Evolutionary conservation across 352 stramenopile species (phyloP), one percentile per base, ranked within the genome.

Genomic region (Phytopythium chamaehyphon): DNA sequence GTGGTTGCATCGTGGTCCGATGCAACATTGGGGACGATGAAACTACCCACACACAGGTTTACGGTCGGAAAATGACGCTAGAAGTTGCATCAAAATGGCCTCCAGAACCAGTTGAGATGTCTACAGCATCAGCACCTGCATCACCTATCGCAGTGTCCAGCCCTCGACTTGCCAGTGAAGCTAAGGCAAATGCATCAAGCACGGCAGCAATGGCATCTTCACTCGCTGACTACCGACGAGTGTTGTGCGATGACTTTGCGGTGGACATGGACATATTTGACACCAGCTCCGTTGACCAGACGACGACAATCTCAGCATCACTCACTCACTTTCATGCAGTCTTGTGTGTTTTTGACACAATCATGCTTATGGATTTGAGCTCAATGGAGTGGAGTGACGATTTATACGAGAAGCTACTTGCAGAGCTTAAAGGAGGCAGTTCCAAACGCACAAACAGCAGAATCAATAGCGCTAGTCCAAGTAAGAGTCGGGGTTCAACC

Each of bases 241-340:
- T 76, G n/a, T 48, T 89, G 0, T 90, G 80, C 43, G 77, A 90
- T 28, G 77, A 90, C 44, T 90, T 89, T 48, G 74, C 71, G 0
- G 40, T 90, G 16, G 80, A 90, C 53, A 59, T 90, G 16, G 77
- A 90, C 47, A 40, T 86, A 1, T 52, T 88, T 19, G 74, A 83
- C 43, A 76, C 77, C 11, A 55, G 68, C 33, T 38, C 71, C 8
- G 46, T 59, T 3, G 73, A 89, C 46, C 55, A 63, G 19, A 60
- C 53, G 39, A 63, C 72, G 37, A 88, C 69, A 1, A 64, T 91
- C 37, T 73, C 77, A 0, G 51, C 77, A 1, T 88, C 68, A 1
- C 56, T 89, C 19, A 86, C 77, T 8, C 80, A 89, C 51, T 83
- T 89, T 23, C 80, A 91, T 33, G 67, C 70, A 46, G 75, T 89